phyloP scores from a whole-genome alignment of 768 basidiomycete species.

The Cyclocybe aegerita region DNA sequence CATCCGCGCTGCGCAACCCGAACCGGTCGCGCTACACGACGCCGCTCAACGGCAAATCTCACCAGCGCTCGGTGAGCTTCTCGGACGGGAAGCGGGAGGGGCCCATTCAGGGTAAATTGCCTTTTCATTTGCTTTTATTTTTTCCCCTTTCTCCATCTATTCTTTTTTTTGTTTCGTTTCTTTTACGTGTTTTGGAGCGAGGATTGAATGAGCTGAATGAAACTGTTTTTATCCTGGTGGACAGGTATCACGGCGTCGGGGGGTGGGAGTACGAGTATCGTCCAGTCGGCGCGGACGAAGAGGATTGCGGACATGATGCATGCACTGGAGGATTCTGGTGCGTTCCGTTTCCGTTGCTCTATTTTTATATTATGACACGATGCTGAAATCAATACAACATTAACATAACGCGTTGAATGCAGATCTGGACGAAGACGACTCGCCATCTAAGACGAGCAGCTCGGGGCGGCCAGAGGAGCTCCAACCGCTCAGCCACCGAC shows the following conservation, averaged over 20 bases:
- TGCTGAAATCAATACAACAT: slow-evolving; percentile 12
- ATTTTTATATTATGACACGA: slow-evolving; percentile 2
- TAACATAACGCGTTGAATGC: background rate
- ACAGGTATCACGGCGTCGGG: slow-evolving; percentile 23
- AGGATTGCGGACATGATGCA: slow-evolving; percentile 82
- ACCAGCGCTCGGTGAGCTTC: slow-evolving; percentile 92
- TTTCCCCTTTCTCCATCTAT: background rate
- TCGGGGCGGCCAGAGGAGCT: slow-evolving; percentile 47
- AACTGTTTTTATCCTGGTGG: slow-evolving; percentile 1
- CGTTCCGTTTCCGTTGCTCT: slow-evolving; percentile 20
- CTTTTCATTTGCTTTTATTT: background rate
- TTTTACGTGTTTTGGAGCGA: background rate
- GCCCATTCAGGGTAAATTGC: slow-evolving; percentile 64
- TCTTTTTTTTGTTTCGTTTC: background rate
- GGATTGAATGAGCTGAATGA: slow-evolving; percentile 13
- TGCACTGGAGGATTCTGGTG: slow-evolving; percentile 69
- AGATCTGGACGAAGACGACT: slow-evolving; percentile 46
- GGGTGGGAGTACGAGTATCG: slow-evolving; percentile 22
- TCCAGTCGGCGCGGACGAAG: slow-evolving; percentile 70
- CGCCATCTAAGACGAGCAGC: slow-evolving; percentile 55
- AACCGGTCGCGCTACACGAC: slow-evolving; percentile 50
- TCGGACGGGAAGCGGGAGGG: slow-evolving; percentile 92
- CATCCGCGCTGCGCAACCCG: slow-evolving; percentile 56
- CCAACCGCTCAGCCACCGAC: slow-evolving; percentile 43
- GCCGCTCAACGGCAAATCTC: slow-evolving; percentile 46